Evolutionary conservation across 1,284 basidiomycete genomes (phyloP), one percentile per base, ranked within the genome.

Genomic region (Vanrija humicola): DNA sequence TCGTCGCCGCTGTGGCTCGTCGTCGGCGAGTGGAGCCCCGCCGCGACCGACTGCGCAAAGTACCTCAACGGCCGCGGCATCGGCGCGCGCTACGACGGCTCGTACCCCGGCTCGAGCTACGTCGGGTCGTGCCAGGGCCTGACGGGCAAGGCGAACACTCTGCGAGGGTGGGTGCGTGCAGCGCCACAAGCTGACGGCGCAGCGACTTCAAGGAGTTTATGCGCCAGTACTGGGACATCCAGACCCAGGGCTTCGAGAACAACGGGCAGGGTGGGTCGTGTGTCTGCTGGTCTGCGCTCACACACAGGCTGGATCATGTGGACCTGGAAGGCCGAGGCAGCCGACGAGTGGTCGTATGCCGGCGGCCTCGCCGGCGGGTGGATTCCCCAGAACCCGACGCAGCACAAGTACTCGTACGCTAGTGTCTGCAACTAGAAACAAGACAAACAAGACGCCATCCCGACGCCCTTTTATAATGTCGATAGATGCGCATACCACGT

Each of bases 221-320:
- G 54, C 79, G 88, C 48, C 81, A 87, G 70, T 86, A 83, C 75
- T 97, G 86, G 84, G 90, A 94, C 72, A 88, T 88, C 0, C 93
- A 96, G 72, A 66, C 66, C 7, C 73, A 77, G 58, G 59, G 65
- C 1, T 76, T 70, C 55, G 76, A 77, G 61, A 64, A 67, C 57
- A 66, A 66, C 48, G 72, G 70, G n/a, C 62, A 73, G 54, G 80
- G 50, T 14, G 42, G 7, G 34, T 34, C 4, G 4, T 14, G 5
- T 12, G 10, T 10, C 42, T 75, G 21, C 5, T 2, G 21, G 21
- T 23, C 48, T 38, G 68, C 44, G 8, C 21, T 43, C 83, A 58
- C 43, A 47, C 15, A 16, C 44, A 18, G 49, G 77, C 18, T 77
- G 73, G 71, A 63, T 74, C 55, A 64, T 59, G 54, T 76, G 70